These are phyloP conservation scores for Heterobasidion occidentale DNA, from an alignment of 1,284 basidiomycete genomes.

Conservation along the genomic window DNA sequence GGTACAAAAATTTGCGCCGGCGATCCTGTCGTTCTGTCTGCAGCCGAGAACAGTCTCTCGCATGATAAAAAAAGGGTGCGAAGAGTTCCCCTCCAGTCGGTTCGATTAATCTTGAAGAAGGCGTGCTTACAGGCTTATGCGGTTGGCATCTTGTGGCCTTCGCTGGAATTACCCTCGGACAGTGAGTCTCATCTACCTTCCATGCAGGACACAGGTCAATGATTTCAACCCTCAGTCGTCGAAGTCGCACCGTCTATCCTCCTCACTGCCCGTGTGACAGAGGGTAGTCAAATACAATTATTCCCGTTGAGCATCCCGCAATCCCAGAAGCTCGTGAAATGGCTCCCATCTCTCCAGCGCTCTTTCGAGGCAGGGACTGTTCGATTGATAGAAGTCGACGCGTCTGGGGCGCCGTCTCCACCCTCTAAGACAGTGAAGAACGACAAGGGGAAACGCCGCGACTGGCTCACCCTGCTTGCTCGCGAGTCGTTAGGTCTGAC, in stretches of 20 bases:
- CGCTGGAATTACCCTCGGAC: conserved; percentile 45
- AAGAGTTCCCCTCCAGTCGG: too few relatives aligned
- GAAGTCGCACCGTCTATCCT: conserved; percentile 46
- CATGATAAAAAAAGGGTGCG: too few relatives aligned
- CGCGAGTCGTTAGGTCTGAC: conserved; percentile 53
- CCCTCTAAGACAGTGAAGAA: conserved; percentile 9
- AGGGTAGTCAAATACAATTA: conserved; percentile 38
- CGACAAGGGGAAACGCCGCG: conserved; percentile 34
- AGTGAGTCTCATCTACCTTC: conserved; percentile 29
- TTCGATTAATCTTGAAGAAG: neutral
- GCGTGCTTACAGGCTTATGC: conserved; percentile 38
- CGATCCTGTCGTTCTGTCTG: conserved; percentile 55
- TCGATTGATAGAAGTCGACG: conserved; percentile 36
- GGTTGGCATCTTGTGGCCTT: conserved; percentile 67
- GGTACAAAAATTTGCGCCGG: conserved; percentile 58
- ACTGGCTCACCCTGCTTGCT: conserved; percentile 61
- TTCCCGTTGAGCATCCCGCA: conserved; percentile 31
- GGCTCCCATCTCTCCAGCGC: conserved; percentile 41
- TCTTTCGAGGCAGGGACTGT: conserved; percentile 43
- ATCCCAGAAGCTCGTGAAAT: conserved; percentile 28
- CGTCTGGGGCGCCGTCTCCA: conserved; percentile 5
- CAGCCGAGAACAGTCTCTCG: conserved; percentile 15
- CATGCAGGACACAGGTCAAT: neutral
- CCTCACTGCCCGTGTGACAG: conserved; percentile 47
- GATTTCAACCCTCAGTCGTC: conserved; percentile 32